A percentile compares a stretch with the other conserved stretches of the same genome.
These are phyloP conservation scores for Earliella scabrosa DNA, from an alignment of 1,284 basidiomycete species.

Conservation along the genomic window DNA sequence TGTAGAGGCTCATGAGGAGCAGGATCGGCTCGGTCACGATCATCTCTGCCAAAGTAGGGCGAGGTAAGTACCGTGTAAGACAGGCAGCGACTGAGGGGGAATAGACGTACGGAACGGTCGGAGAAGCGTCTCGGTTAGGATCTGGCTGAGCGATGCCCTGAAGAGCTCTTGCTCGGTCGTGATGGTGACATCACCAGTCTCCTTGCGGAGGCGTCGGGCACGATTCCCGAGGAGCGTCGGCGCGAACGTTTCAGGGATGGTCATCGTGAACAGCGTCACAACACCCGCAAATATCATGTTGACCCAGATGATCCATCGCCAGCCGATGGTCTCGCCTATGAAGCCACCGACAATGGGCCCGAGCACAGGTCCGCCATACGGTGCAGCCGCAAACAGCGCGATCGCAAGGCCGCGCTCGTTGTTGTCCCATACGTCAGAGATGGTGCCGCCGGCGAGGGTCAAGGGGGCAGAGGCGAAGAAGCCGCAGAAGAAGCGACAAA, in stretches of 20 bases:
- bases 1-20: conserved; percentile 67
- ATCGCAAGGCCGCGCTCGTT: conserved; percentile 61
- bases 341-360: conserved; percentile 63
- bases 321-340: conserved; percentile 44
- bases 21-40: conserved; percentile 70
- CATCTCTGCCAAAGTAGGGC: conserved; percentile 44
- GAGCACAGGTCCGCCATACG: conserved; percentile 69
- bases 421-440: conserved; percentile 72
- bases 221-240: conserved; percentile 50
- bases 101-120: conserved; percentile 48
- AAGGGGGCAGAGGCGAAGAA: conserved; percentile 72
- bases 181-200: conserved; percentile 44
- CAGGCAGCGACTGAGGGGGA: background rate
- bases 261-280: conserved; percentile 38
- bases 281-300: conserved; percentile 61
- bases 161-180: conserved; percentile 67
- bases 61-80: background rate
- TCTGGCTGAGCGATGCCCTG: conserved; percentile 56
- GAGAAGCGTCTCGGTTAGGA: conserved; percentile 44
- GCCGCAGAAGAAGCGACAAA: conserved; percentile 69
- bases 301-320: conserved; percentile 50
- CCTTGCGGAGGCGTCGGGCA: conserved; percentile 40
- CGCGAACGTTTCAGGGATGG: conserved; percentile 63
- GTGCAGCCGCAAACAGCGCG: conserved; percentile 63
- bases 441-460: conserved; percentile 64